Evolutionary conservation across 208 protist species (phyloP), one percentile per base, ranked within the genome.

Genomic region (Giardia duodenalis): DNA sequence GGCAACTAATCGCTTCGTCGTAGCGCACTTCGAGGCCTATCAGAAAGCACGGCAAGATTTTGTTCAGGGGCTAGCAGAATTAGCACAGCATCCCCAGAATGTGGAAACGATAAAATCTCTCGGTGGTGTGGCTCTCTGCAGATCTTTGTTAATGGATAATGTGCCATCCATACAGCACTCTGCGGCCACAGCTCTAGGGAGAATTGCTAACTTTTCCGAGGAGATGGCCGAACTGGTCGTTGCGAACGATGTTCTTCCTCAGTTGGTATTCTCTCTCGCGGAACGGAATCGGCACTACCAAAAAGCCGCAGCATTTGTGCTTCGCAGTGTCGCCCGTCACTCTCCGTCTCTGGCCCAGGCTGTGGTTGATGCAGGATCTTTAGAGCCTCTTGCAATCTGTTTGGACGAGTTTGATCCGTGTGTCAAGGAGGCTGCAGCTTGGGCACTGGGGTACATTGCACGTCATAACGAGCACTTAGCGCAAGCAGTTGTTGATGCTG

Each of bases 251-350:
- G 98, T 99, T 90, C 95, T 99, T 0, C 97, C 97, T 42, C 97
- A 99, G 95, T 94, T 99, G 46, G 98, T 99, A 0, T 98, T 98
- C 94, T 98, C 97, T 0, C 96, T 99, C 2, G 94, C 95, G 39
- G 97, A 98, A 90, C 97, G 99, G 93, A 99, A 98, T 94, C 95
- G 97, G 42, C 98, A 98, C 93, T 98, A 98, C 95, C 98, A 99
- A 94, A 99, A 98, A 94, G 97, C 97, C 0, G 97, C 98, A 0
- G 97, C 97, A 0, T 98, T 98, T 93, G 97, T 99, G 67, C 95
- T 99, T 86, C 96, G 97, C 86, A 96, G 97, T 45, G 97, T 99
- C 0, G 97, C 98, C 43, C 97, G 97, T 30, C 98, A 99, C 95
- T 97, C 96, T 43, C 95, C 97, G 3, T 94, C 97, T 94, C 96